Evolutionary conservation across 345 rosid genomes (phyloP).

Genomic region (Camelina laxa): DNA sequence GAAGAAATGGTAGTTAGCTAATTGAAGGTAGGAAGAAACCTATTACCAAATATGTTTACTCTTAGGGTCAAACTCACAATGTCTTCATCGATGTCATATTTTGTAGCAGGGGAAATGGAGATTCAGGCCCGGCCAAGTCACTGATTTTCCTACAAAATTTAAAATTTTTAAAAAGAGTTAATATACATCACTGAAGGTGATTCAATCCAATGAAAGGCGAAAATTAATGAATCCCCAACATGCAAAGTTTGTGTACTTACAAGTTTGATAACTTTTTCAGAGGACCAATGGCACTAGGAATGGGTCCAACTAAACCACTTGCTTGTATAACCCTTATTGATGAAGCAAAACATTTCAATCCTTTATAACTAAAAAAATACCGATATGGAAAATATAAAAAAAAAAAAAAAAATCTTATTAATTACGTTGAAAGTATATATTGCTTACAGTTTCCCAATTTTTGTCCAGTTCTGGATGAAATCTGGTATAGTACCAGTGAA

Average conservation of each 20-base stretch:
- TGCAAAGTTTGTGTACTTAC: slow-evolving; percentile 34
- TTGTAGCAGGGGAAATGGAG: slow-evolving; percentile 49
- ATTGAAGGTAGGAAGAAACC: not conserved
- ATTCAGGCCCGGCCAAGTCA: slow-evolving; percentile 53
- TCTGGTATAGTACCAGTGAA: slow-evolving; percentile 59
- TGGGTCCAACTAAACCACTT: slow-evolving; percentile 64
- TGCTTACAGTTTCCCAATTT: slow-evolving; percentile 54
- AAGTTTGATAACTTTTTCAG: slow-evolving; percentile 40
- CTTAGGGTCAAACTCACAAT: slow-evolving; percentile 46
- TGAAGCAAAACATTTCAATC: slow-evolving; percentile 2
- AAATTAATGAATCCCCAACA: not conserved
- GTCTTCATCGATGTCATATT: slow-evolving; percentile 41
- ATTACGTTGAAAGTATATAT: not conserved
- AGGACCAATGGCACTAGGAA: slow-evolving; percentile 46
- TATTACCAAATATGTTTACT: not conserved
- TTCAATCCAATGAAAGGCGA: not conserved
- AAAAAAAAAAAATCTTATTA: not conserved
- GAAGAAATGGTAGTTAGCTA: not conserved
- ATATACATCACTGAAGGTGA: slow-evolving; percentile 1
- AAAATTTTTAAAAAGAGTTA: slow-evolving; percentile 24
- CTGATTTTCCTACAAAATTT: slow-evolving; percentile 55
- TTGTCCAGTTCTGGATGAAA: slow-evolving; percentile 61
- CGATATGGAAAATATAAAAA: not conserved
- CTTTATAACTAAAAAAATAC: slow-evolving; percentile 10
- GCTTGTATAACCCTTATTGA: slow-evolving; percentile 50